Conservation (phyloP, 257 asterid species). For the Cynanchum wilfordii region DNA sequence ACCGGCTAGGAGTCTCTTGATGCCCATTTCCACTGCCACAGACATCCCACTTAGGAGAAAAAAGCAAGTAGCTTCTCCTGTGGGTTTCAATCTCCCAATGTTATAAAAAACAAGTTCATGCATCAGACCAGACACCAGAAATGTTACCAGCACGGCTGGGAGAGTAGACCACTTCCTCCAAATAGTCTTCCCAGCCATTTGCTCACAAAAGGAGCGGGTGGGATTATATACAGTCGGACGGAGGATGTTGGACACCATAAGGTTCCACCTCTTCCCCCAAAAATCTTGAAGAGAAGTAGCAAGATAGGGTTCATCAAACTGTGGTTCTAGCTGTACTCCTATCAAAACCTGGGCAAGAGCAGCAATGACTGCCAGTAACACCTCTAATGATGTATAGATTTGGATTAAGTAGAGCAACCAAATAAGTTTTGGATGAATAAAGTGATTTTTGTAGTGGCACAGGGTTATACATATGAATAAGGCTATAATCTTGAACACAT, state of each 20-base stretch:
- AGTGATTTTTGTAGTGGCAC: slow-evolving; percentile 1
- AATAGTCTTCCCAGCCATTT: not conserved
- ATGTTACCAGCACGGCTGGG: slow-evolving; percentile 32
- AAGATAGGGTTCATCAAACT: slow-evolving; percentile 47
- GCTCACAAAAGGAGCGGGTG: slow-evolving; percentile 12
- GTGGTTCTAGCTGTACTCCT: slow-evolving; percentile 40
- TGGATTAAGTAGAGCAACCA: slow-evolving; percentile 35
- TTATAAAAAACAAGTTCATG: slow-evolving; percentile 53
- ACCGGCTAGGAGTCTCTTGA: slow-evolving; percentile 25
- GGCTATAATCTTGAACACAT: slow-evolving; percentile 15
- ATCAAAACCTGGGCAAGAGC: slow-evolving; percentile 8
- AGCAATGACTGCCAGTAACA: slow-evolving; percentile 29
- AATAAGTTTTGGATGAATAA: slow-evolving; percentile 28
- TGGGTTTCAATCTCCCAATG: slow-evolving; percentile 41
- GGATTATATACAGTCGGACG: slow-evolving; percentile 19
- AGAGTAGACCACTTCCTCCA: slow-evolving; percentile 25
- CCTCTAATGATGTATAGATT: slow-evolving; percentile 38
- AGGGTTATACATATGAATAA: slow-evolving; percentile 14
- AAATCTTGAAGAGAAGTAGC: slow-evolving; percentile 53
- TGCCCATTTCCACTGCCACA: slow-evolving; percentile 29
- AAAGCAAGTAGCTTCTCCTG: slow-evolving; percentile 40
- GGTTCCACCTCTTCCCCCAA: slow-evolving; percentile 66
- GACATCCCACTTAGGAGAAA: slow-evolving; percentile 35
- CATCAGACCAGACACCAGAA: slow-evolving; percentile 62
- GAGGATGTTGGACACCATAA: slow-evolving; percentile 34